Evolutionary conservation across 768 basidiomycete genomes (phyloP), one percentile per base, ranked within the genome.

Genomic region (Agrocybe pediades): DNA sequence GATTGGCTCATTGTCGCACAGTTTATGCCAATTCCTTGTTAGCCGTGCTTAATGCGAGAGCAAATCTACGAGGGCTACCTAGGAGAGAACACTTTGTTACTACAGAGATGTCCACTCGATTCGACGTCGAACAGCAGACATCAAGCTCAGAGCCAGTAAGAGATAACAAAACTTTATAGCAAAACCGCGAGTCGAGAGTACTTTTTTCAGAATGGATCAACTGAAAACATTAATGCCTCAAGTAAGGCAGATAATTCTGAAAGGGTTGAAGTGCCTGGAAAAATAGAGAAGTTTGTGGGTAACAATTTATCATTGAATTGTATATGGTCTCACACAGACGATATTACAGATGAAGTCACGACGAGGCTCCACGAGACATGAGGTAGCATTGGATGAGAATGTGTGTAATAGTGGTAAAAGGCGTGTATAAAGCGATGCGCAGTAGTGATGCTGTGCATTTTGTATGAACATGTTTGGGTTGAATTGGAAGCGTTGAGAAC

Each of bases 21-120:
- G 78, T 79, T 16, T 80, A 77, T 26, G 74, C 74, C 6, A 80
- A 79, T 57, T 79, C 77, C 1, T 56, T 79, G 30, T 63, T 79
- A 19, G 79, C 78, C 8, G 68, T 77, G 1, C 61, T 80, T 2
- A 80, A 80, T 53, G 71, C 77, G 3, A 71, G 78, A 33, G 67
- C 64, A 15, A 63, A 66, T 16, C 51, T 78, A 20, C 69, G 70
- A 51, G 42, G 26, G 16, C 41, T 58, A 42, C 57, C 56, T 19
- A 53, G n/a, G n/a, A n/a, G 63, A n/a, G 58, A 61, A 46, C 54
- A 58, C 9, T 46, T 61, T 24, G 46, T 56, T 24, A 60, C 66
- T 7, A 62, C 63, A 6, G 71, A 67, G 40, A 55, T 69, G 41
- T 74, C 75, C 2, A 73, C 72, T 9, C 66, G 67, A 51, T 72